These are phyloP conservation scores for Solanum boliviense DNA, from an alignment of 257 asterid species.

Conservation along the genomic window DNA sequence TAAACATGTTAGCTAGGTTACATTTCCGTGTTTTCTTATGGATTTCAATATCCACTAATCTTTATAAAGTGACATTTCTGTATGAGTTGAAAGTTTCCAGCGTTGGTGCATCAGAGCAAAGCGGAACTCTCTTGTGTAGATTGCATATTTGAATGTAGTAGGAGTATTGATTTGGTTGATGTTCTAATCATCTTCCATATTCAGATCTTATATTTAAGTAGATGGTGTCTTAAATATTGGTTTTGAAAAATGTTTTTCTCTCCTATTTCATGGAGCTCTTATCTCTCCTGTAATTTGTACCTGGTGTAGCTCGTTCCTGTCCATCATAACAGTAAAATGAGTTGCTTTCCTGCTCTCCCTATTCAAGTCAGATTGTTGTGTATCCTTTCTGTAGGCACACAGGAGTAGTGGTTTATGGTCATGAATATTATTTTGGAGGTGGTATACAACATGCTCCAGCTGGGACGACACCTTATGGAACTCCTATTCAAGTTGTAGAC, in stretches of 20 bases:
- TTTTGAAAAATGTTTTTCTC: background rate
- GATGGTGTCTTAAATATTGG: background rate
- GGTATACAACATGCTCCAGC: constrained; percentile 30
- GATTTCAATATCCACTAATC: background rate
- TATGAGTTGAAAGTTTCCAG: background rate
- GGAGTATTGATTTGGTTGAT: background rate
- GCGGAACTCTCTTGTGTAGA: background rate
- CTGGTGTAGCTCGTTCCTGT: background rate
- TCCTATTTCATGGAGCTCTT: background rate
- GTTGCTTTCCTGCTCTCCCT: background rate
- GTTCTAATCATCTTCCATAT: background rate
- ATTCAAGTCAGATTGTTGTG: background rate
- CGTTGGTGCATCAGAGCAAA: background rate
- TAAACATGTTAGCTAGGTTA: background rate
- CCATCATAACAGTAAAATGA: background rate
- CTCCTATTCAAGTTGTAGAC: constrained; percentile 65
- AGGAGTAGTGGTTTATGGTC: constrained; percentile 80
- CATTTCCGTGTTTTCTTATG: background rate
- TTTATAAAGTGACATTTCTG: background rate
- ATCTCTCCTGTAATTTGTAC: too few relatives aligned
- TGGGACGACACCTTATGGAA: constrained; percentile 82
- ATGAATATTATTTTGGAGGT: constrained; percentile 17
- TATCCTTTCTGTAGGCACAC: constrained; percentile 63
- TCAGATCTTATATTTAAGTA: background rate
- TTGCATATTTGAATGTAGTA: background rate